Base-by-base conservation (phyloP, 768 basidiomycete species). In the Rhodosporidiobolus sp. region DNA sequence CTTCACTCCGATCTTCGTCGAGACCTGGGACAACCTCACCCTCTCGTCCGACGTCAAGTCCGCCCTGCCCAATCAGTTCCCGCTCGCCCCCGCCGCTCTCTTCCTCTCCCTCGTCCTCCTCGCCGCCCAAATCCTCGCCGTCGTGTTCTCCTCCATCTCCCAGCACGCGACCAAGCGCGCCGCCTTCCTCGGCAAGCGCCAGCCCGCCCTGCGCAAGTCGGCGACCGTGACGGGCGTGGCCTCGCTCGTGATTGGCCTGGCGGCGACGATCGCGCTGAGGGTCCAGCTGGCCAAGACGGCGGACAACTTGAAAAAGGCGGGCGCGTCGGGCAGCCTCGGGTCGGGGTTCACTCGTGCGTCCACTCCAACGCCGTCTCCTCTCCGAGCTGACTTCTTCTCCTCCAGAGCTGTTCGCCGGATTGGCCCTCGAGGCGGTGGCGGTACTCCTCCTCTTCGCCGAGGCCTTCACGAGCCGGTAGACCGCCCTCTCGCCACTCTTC, bases 1-100 rank as follows among this genome's bases (percentile, higher is more conserved):
- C 11, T 71, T 75, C 69, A 75, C 73, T 9, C 73, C 73, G 0
- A 68, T 68, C 46, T 75, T 75, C 56, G n/a, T 60, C 56, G 69
- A 70, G 22, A 30, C 65, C 32, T 60, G 60, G 53, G 46, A 54
- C n/a, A 14, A 46, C 48, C 50, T 61, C 58, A 35, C 43, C n/a
- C 60, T 75, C 24, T 49, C 66, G 5, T 4, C 57, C 43, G 4
- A 35, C 46, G 22, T 63, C 16, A 17, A 38, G 1, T 17, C 20
- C 35, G 4, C 59, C 26, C 66, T 75, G 1, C 69, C 73, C 4
- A 62, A 60, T 20, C 69, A 75, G 38, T 75, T 75, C 58, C 69
- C 73, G 14, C 69, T 75, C 62, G 58, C 63, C 12, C 69, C 73
- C 0, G 55, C 69, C 52, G 69, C 49, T 8, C 34, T 75, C 24